A percentile compares a stretch with the other conserved stretches of the same genome.
Conservation (phyloP, 768 basidiomycete species). For the Lepiota subincarnata region DNA sequence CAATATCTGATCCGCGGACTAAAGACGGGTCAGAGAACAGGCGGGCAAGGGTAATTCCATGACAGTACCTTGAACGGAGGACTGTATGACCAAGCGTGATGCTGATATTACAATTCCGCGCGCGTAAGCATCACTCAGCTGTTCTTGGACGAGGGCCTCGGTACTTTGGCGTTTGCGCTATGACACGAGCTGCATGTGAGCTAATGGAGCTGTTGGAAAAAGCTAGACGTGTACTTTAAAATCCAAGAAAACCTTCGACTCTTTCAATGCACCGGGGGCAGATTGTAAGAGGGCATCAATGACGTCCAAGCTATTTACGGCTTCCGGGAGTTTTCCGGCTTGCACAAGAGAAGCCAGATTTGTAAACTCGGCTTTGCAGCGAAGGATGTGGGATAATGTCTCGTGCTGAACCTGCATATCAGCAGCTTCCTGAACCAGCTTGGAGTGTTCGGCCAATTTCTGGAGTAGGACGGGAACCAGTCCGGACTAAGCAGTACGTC, state of each 20-base stretch:
- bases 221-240: constrained; percentile 48
- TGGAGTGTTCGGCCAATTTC: constrained; percentile 54
- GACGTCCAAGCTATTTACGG: constrained; percentile 40
- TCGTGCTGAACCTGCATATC: constrained; percentile 50
- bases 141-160: constrained; percentile 62
- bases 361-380: constrained; percentile 45
- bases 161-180: constrained; percentile 55
- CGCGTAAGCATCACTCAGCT: constrained; percentile 64
- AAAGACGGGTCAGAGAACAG: constrained; percentile 7
- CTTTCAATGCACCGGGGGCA: constrained; percentile 47
- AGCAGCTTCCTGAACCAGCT: constrained; percentile 57
- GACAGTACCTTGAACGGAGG: constrained; percentile 42
- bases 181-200: not conserved
- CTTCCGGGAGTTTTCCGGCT: constrained; percentile 60
- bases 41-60: not conserved
- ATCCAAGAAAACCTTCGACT: constrained; percentile 49
- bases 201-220: constrained; percentile 1
- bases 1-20: constrained; percentile 57
- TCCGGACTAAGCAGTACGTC: constrained; percentile 48
- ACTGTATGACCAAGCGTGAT: constrained; percentile 44
- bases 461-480: constrained; percentile 56
- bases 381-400: constrained; percentile 51
- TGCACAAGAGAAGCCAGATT: constrained; percentile 43
- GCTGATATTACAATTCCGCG: constrained; percentile 52
- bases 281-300: constrained; percentile 42